Evolutionary conservation across 2,329 filamentous ascomycete species (phyloP).

Genomic region (Lecanicillium sp.): DNA sequence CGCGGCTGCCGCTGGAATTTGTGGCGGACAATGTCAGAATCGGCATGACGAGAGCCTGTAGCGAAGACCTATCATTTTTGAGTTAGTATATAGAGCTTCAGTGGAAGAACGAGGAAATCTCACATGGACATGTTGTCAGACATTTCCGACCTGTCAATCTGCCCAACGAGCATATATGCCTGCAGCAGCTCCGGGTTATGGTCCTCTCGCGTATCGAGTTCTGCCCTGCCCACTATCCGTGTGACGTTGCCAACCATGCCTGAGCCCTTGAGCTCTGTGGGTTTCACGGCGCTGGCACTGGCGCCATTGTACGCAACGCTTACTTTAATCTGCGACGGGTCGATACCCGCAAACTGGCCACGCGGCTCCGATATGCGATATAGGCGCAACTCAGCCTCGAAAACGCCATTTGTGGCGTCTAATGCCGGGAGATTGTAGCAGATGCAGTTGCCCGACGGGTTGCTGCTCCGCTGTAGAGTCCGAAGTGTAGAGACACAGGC

Average conservation of each 20-base stretch:
- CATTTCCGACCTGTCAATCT: slow-evolving; percentile 54
- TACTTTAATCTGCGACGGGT: slow-evolving; percentile 45
- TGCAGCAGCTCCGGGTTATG: slow-evolving; percentile 41
- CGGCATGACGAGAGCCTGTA: slow-evolving; percentile 60
- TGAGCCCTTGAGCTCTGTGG: slow-evolving; percentile 18
- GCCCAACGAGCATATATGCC: slow-evolving; percentile 60
- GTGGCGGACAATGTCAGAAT: slow-evolving; percentile 58
- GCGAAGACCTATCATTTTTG: slow-evolving; percentile 36
- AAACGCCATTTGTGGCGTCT: slow-evolving; percentile 59
- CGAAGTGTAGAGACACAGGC: slow-evolving; percentile 54
- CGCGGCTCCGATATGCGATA: slow-evolving; percentile 59
- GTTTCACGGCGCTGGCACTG: slow-evolving; percentile 20
- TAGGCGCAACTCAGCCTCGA: slow-evolving; percentile 69
- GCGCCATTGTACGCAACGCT: slow-evolving; percentile 47
- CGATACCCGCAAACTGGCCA: slow-evolving; percentile 44
- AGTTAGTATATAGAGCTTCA: not conserved
- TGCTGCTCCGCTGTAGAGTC: slow-evolving; percentile 50
- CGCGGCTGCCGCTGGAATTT: slow-evolving; percentile 38
- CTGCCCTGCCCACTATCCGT: not conserved
- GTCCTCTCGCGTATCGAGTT: slow-evolving; percentile 7
- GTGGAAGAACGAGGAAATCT: slow-evolving; percentile 20
- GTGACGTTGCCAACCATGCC: slow-evolving; percentile 13
- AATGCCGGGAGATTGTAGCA: slow-evolving; percentile 77
- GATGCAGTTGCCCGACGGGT: slow-evolving; percentile 68
- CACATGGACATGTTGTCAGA: slow-evolving; percentile 51